Conservation (phyloP, 257 asterid species). For the Solanum ossicruentum region DNA sequence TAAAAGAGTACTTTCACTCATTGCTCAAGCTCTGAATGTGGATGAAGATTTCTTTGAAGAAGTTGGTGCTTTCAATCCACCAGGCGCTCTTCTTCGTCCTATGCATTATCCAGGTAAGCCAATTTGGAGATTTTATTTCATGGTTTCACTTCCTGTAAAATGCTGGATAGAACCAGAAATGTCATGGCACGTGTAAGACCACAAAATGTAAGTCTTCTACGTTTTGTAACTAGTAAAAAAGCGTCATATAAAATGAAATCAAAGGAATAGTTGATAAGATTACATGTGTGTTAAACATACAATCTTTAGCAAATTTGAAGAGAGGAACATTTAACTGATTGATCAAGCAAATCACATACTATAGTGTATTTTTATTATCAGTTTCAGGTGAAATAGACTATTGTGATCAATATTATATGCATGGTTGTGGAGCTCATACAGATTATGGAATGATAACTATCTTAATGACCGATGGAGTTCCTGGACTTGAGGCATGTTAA, state of each 20-base stretch:
- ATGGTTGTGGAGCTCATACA: slow-evolving; percentile 56
- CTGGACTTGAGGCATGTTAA: slow-evolving; percentile 37
- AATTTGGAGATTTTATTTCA: neutral
- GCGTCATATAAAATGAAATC: neutral
- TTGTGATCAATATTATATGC: slow-evolving; percentile 17
- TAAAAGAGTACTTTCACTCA: slow-evolving; percentile 19
- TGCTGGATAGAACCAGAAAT: neutral
- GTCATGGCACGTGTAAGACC: neutral
- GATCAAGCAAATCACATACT: neutral
- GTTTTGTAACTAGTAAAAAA: neutral
- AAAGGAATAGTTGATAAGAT: neutral
- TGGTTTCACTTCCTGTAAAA: neutral
- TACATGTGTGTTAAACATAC: neutral
- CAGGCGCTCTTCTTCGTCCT: slow-evolving; percentile 31
- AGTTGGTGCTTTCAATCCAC: slow-evolving; percentile 33
- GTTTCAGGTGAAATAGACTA: slow-evolving; percentile 16
- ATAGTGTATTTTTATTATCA: neutral
- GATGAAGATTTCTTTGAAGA: slow-evolving; percentile 39
- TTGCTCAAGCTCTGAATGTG: slow-evolving; percentile 37
- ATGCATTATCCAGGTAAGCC: slow-evolving; percentile 39
- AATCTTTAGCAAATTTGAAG: neutral
- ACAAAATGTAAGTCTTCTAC: neutral
- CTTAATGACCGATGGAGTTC: slow-evolving; percentile 33
- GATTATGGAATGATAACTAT: slow-evolving; percentile 59
- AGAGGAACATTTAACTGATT: neutral